phyloP scores from a whole-genome alignment of 768 basidiomycete genomes.

The Russula emetica region DNA sequence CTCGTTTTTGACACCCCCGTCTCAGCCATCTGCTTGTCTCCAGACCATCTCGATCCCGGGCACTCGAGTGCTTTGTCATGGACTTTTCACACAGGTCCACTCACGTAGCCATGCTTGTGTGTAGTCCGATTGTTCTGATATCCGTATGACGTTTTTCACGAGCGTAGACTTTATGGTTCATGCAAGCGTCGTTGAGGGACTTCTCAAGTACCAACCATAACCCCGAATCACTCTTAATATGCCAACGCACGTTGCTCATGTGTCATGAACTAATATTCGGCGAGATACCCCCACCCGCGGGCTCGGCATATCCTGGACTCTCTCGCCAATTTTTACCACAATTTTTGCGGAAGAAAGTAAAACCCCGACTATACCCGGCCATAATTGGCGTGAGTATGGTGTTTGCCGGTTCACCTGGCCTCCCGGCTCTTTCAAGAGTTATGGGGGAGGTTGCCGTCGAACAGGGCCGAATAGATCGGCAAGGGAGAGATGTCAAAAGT shows the following conservation, averaged over 20 bases:
- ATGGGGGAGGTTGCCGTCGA: constrained; percentile 84
- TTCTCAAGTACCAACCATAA: constrained; percentile 53
- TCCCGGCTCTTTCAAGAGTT: constrained; percentile 68
- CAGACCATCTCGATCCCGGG: constrained; percentile 84
- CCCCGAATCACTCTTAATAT: constrained; percentile 80
- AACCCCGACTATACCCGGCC: constrained; percentile 65
- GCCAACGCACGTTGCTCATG: constrained; percentile 83
- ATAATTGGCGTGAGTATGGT: constrained; percentile 82
- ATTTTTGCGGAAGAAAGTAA: constrained; percentile 60
- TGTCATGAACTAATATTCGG: constrained; percentile 97
- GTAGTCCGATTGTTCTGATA: constrained; percentile 38
- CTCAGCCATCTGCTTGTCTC: constrained; percentile 90
- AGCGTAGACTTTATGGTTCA: constrained; percentile 90
- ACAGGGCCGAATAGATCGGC: constrained; percentile 77
- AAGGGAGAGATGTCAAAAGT: constrained; percentile 47
- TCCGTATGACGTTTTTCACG: constrained; percentile 19
- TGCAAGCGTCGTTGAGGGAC: constrained; percentile 92
- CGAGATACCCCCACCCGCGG: constrained; percentile 64
- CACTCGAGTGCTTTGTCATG: constrained; percentile 90
- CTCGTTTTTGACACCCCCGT: constrained; percentile 26
- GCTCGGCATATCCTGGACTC: constrained; percentile 64
- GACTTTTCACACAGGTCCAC: constrained; percentile 86
- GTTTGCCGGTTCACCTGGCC: constrained; percentile 67
- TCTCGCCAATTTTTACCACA: constrained; percentile 47
- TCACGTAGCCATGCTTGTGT: constrained; percentile 90